Evolutionary conservation across 441 rosid genomes (phyloP), one percentile per base, ranked within the genome.

Genomic region (Adansonia grandidieri): DNA sequence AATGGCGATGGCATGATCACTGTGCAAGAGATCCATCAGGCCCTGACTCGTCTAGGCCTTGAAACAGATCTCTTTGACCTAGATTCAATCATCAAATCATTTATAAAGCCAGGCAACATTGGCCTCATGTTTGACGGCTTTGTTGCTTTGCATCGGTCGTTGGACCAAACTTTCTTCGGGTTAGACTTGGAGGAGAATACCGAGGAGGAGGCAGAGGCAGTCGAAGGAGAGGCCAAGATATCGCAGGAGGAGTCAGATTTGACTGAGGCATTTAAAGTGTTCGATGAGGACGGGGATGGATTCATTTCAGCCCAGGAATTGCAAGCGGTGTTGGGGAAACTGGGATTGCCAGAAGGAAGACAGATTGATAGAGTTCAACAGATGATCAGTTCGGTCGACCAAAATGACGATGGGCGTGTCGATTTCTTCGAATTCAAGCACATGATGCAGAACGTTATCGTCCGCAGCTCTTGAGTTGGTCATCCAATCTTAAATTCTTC

Each of bases 401-500:
- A 87, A 8, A 93, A 95, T 69, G 83, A 83, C 0, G 96, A 93
- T 64, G 98, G 98, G 0, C 93, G 91, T 19, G 97, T 95, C 62
- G 98, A 95, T 84, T 93, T 93, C 88, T 88, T 85, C 17, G 99
- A 95, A 65, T 95, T 95, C 81, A 93, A 95, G 86, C 83, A 93
- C 82, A 95, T 93, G 99, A 95, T 93, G 99, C 89, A 87, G 3
- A 81, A 86, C 4, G 91, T 91, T 50, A 63, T 87, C 3, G 86
- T 87, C 7, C 89, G 77, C 71, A 85, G 81, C 67, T 85, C 88
- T 53, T 91, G 78, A 88, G 5, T 37, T 37, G 40, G 40, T 80
- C 11, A 9, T 62, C 57, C 45, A 42, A 37, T 42, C 45, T 42
- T 42, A 42, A 42, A 5, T 51, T 9, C 5, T 3, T 42, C 45